A percentile compares a stretch with the other conserved stretches of the same genome.
These are phyloP conservation scores for Dothidotthia symphoricarpi DNA, from an alignment of 2,329 filamentous ascomycete species.

Conservation along the genomic window DNA sequence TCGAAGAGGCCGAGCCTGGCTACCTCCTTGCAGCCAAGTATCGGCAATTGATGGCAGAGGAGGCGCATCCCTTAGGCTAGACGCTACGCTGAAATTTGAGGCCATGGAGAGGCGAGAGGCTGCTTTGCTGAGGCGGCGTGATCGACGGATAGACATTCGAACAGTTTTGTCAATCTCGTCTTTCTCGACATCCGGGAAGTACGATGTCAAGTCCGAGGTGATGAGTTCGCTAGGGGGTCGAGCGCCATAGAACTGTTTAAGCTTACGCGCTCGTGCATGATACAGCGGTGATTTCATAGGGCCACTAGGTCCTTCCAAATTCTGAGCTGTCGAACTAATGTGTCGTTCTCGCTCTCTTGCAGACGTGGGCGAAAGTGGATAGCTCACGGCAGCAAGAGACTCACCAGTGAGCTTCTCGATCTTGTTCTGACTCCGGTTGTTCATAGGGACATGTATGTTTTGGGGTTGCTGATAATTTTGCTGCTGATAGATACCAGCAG, in stretches of 20 bases:
- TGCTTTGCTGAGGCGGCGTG: constrained; percentile 84
- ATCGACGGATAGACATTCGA: constrained; percentile 85
- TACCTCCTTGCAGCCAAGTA: constrained; percentile 70
- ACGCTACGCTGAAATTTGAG: constrained; percentile 89
- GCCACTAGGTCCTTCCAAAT: constrained; percentile 46
- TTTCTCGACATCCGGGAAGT: constrained; percentile 92
- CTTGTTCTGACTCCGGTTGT: constrained; percentile 80
- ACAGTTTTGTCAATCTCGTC: constrained; percentile 96
- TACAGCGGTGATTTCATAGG: constrained; percentile 35
- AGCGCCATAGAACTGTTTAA: constrained; percentile 85
- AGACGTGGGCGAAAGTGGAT: constrained; percentile 80
- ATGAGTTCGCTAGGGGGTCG: constrained; percentile 96
- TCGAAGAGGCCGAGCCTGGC: constrained; percentile 50
- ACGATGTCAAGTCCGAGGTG: constrained; percentile 90
- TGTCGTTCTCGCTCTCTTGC: constrained; percentile 65
- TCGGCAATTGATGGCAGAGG: constrained; percentile 95
- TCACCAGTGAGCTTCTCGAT: constrained; percentile 87
- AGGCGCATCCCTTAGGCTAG: constrained; percentile 87
- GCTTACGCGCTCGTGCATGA: constrained; percentile 50
- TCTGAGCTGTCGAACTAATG: constrained; percentile 52
- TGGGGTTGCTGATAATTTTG: constrained; percentile 73
- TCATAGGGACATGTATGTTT: constrained; percentile 56
- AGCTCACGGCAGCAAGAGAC: constrained; percentile 78
- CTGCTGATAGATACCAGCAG: constrained; percentile 84
- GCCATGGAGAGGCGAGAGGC: constrained; percentile 91